A percentile compares a stretch with the other conserved stretches of the same genome.
Evolutionary conservation across 306 rosid genomes (phyloP).

Genomic region (Rubus idaeus): DNA sequence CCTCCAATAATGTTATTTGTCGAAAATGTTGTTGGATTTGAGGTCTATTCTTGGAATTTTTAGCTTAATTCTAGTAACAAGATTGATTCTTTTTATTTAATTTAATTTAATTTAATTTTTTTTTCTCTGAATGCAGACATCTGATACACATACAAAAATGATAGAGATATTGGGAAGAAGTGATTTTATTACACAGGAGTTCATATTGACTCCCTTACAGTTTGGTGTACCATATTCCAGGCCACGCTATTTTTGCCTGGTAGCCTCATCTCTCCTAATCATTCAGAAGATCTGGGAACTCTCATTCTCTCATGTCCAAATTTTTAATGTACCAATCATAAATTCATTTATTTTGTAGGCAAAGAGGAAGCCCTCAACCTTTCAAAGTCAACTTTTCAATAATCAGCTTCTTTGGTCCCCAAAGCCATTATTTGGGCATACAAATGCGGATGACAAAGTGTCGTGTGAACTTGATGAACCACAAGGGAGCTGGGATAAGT

Average conservation of each 20-base stretch:
- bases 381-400: constrained; percentile 43
- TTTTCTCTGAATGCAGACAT: constrained; percentile 54
- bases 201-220: constrained; percentile 87
- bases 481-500: constrained; percentile 35
- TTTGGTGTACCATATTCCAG: constrained; percentile 96
- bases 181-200: constrained; percentile 69
- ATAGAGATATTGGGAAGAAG: constrained; percentile 64
- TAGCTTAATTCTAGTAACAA: constrained; percentile 5
- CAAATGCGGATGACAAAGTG: constrained; percentile 23
- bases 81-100: constrained; percentile 5
- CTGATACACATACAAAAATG: constrained; percentile 79
- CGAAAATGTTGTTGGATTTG: constrained; percentile 96
- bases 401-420: constrained; percentile 53
- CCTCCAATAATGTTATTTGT: constrained; percentile 85
- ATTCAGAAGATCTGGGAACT: constrained; percentile 15
- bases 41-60: constrained; percentile 51
- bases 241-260: constrained; percentile 98
- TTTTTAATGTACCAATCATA: too few species aligned
- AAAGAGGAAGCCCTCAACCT: constrained; percentile 47
- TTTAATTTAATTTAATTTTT: neutral
- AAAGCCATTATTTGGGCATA: constrained; percentile 49
- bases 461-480: constrained; percentile 40
- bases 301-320: neutral
- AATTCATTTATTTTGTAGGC: constrained; percentile 51
- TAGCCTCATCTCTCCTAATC: constrained; percentile 29